Conservation (phyloP, 2,329 filamentous ascomycete genomes). For the Septoria petroselini region DNA sequence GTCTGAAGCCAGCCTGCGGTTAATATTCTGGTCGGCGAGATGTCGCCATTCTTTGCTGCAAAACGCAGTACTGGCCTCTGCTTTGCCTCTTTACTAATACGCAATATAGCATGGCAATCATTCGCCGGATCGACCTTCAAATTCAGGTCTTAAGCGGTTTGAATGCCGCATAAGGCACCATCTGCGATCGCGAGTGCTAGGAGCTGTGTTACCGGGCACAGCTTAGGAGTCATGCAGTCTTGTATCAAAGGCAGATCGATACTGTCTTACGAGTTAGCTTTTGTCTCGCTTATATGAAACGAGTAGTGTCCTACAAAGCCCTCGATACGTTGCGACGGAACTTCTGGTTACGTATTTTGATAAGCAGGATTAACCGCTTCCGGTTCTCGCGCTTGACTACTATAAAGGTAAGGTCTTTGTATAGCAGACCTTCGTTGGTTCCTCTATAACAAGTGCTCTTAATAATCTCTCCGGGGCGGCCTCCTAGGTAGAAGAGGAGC, state of each 20-base stretch:
- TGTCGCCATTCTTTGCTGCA: no score
- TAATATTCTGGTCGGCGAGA: slow-evolving; percentile 3
- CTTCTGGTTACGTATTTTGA: slow-evolving; percentile 16
- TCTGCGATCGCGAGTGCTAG: slow-evolving; percentile 16
- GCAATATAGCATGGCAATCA: not conserved
- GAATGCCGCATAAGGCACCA: slow-evolving; percentile 8
- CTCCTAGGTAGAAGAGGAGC: slow-evolving; percentile 12
- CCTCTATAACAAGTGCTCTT: slow-evolving; percentile 5
- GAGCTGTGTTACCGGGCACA: slow-evolving; percentile 13
- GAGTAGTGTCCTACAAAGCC: not conserved
- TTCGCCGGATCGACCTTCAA: not conserved
- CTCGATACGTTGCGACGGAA: not conserved
- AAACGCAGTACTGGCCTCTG: slow-evolving; percentile 7
- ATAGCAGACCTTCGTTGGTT: slow-evolving; percentile 15
- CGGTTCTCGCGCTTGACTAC: not conserved
- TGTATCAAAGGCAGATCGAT: not conserved
- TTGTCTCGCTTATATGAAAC: not conserved
- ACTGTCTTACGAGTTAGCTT: slow-evolving; percentile 4
- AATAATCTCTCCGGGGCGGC: slow-evolving; percentile 19
- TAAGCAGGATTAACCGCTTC: not conserved
- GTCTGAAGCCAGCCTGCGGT: not conserved
- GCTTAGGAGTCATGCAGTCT: not conserved
- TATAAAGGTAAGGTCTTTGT: slow-evolving; percentile 9
- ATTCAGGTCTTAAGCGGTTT: not conserved
- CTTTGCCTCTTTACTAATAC: not conserved